Evolutionary conservation across 1,284 basidiomycete genomes (phyloP).

Genomic region (Puccinia horiana): DNA sequence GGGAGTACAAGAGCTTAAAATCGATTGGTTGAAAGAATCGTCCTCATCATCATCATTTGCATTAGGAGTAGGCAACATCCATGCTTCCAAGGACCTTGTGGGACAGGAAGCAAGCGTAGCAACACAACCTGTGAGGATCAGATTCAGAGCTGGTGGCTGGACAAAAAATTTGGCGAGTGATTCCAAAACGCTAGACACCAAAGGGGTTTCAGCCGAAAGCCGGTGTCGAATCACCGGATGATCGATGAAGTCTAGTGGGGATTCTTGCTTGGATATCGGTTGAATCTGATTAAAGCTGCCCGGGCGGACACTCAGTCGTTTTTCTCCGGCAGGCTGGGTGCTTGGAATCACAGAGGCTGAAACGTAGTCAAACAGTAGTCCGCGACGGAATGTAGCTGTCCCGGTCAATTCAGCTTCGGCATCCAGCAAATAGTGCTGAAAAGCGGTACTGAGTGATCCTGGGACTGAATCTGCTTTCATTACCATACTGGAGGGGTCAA

Average conservation of each 20-base stretch:
- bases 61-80: conserved; percentile 51
- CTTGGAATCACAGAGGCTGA: conserved; percentile 38
- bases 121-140: conserved; percentile 54
- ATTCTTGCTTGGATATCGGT: conserved; percentile 6
- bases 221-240: conserved; percentile 50
- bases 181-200: conserved; percentile 53
- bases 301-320: not conserved
- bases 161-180: conserved; percentile 53
- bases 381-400: conserved; percentile 48
- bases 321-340: not conserved
- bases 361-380: conserved; percentile 42
- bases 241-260: conserved; percentile 37
- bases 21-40: conserved; percentile 18
- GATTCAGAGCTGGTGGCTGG: conserved; percentile 55
- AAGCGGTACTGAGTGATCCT: conserved; percentile 34
- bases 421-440: conserved; percentile 43
- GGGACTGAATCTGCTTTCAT: conserved; percentile 26
- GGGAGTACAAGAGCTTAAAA: conserved; percentile 17
- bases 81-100: conserved; percentile 55
- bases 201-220: conserved; percentile 51
- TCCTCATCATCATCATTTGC: conserved; percentile 10
- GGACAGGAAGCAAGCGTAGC: conserved; percentile 54
- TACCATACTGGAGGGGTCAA: conserved; percentile 31
- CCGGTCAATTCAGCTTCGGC: conserved; percentile 45
- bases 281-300: not conserved